Conservation (phyloP, 2,329 filamentous ascomycete species). For the Coniochaeta pulveracea region DNA sequence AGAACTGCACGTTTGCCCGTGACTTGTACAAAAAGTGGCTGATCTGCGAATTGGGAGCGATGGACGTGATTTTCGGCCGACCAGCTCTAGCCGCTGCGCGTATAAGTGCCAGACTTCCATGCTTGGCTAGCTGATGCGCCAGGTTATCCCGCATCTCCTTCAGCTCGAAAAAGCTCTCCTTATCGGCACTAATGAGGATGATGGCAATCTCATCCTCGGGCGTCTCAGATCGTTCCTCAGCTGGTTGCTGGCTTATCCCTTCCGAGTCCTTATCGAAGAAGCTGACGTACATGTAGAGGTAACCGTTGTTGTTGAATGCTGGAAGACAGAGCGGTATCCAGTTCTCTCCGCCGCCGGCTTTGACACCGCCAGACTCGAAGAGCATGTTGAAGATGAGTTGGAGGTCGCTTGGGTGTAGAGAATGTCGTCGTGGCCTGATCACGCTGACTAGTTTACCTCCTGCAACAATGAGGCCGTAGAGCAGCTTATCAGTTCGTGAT, state of each 20-base stretch:
- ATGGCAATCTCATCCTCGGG: conserved; percentile 66
- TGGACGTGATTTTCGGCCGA: conserved; percentile 59
- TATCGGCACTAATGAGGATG: conserved; percentile 82
- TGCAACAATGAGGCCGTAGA: conserved; percentile 90
- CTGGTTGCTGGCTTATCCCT: conserved; percentile 31
- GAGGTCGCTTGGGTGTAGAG: conserved; percentile 86
- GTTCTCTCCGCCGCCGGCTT: conserved; percentile 82
- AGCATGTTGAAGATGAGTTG: conserved; percentile 99
- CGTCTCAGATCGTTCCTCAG: conserved; percentile 33
- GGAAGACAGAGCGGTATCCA: conserved; percentile 96
- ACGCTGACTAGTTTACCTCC: conserved; percentile 91
- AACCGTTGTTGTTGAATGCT: conserved; percentile 93
- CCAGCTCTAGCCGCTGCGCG: conserved; percentile 58
- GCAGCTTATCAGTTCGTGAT: conserved; percentile 61
- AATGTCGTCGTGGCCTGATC: conserved; percentile 86
- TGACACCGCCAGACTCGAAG: conserved; percentile 87
- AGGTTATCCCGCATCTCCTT: conserved; percentile 59
- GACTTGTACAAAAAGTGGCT: conserved; percentile 96
- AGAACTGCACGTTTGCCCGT: conserved; percentile 87
- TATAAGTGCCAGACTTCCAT: conserved; percentile 65
- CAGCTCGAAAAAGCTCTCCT: conserved; percentile 86
- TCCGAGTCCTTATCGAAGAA: conserved; percentile 63
- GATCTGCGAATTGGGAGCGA: conserved; percentile 69
- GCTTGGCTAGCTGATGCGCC: conserved; percentile 60
- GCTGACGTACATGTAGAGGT: conserved; percentile 98